These are phyloP conservation scores for Schizophyllum commune DNA, from an alignment of 1,284 basidiomycete species.

Conservation along the genomic window DNA sequence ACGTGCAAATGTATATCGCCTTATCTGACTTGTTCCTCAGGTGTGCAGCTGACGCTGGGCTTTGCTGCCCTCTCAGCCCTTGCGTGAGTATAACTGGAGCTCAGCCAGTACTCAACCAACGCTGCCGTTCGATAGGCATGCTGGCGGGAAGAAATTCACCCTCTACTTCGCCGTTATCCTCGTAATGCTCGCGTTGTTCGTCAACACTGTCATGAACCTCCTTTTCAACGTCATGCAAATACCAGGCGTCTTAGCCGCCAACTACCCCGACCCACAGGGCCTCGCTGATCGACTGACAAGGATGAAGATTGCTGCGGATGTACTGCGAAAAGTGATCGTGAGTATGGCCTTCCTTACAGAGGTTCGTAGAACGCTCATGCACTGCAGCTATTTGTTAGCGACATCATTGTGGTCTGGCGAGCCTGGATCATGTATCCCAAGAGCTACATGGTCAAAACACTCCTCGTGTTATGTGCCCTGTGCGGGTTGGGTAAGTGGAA, in stretches of 20 bases:
- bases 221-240: neutral
- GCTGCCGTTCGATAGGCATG: neutral
- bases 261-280: neutral
- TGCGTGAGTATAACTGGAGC: neutral
- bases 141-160: neutral
- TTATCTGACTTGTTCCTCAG: neutral
- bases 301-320: neutral
- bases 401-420: neutral
- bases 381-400: neutral
- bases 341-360: neutral
- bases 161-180: neutral
- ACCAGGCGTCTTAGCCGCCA: neutral
- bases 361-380: too few species aligned
- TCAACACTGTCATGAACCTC: neutral
- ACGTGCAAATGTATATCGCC: neutral
- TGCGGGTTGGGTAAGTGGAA: neutral
- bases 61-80: neutral
- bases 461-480: neutral
- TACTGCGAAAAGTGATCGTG: neutral
- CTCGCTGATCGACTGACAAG: neutral
- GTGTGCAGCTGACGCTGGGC: neutral
- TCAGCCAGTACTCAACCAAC: neutral
- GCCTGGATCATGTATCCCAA: neutral
- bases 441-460: neutral
- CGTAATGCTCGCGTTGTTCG: neutral